Evolutionary conservation across 345 rosid genomes (phyloP), one percentile per base, ranked within the genome.

Genomic region (Punica granatum): DNA sequence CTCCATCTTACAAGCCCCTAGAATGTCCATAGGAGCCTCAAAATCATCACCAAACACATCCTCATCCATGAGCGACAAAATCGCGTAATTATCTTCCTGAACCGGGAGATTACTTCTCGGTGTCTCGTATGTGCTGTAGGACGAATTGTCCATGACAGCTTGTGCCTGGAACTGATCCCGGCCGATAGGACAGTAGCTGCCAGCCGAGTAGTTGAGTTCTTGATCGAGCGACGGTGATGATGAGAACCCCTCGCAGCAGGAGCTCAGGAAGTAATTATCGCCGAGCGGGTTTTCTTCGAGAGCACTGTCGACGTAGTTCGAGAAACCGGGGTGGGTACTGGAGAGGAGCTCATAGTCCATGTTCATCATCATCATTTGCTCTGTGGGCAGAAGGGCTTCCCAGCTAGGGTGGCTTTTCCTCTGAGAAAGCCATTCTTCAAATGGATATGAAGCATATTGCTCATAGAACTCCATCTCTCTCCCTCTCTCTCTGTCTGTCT

Each of bases 401-500:
- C 44, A 64, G 60, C 49, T 23, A 23, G 26, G 23, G 23, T n/a
- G 46, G 30, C 61, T 72, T 65, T 69, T 78, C 13, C 70, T 67
- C 36, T 67, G 64, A 49, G 75, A 65, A 8, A 68, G 31, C 48
- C 73, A 41, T 18, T 75, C 78, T 49, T 79, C 83, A 51, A 77
- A 56, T 32, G 60, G 60, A 56, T 25, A 67, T 39, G 70, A 67
- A 31, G 64, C 74, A 72, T 77, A 73, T 19, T 80, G 74, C 30
- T 70, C 70, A 42, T 69, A 63, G 0, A 69, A 65, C 74, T 80
- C 83, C 80, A 76, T 80, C 25, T 46, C 61, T 58, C 37, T 68
- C 58, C 65, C 64, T 54, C 30, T 30, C 10, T 41, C 32, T 39
- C 51, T 60, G 60, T 18, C 32, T 34, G 14, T 46, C 35, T 61